Percentiles rank a stretch among this genome's conserved stretches.
These are phyloP conservation scores for Emergomyces orientalis DNA, from an alignment of 2,329 filamentous ascomycete species.

Conservation along the genomic window DNA sequence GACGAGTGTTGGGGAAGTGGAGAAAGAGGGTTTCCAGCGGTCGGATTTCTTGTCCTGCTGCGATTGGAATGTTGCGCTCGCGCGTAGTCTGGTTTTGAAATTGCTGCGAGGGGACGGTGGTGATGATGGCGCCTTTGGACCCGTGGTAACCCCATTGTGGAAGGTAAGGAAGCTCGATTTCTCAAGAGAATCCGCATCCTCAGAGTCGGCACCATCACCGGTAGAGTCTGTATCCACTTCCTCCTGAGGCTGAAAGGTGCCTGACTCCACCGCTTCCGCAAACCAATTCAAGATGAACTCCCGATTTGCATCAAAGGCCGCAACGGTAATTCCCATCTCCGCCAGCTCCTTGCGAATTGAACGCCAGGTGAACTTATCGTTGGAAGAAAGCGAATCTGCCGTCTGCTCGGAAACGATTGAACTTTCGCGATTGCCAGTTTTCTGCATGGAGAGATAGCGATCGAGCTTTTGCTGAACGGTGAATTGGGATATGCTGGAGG, in stretches of 20 bases:
- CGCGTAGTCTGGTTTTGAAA: neutral
- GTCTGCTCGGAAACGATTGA: neutral
- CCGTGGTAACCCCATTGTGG: neutral
- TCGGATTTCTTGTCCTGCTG: neutral
- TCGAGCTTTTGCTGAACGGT: neutral
- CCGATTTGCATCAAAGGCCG: neutral
- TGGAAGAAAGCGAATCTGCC: neutral
- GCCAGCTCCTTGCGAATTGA: neutral
- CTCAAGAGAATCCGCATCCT: neutral
- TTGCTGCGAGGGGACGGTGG: neutral
- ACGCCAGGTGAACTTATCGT: neutral
- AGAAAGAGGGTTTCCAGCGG: neutral
- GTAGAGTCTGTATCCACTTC: neutral
- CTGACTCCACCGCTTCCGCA: neutral
- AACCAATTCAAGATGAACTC: conserved; percentile 3
- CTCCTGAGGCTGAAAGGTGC: neutral
- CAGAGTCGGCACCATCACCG: neutral
- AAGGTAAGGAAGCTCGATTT: neutral
- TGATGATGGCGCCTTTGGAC: neutral
- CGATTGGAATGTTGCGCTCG: neutral
- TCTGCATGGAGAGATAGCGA: neutral
- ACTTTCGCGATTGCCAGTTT: neutral
- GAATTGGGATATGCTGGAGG: conserved; percentile 1
- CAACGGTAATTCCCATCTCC: conserved; percentile 1
- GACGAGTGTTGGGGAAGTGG: neutral